Evolutionary conservation across 1,139 yeast genomes (phyloP), one percentile per base, ranked within the genome.

Genomic region (Arxiozyma telluris): DNA sequence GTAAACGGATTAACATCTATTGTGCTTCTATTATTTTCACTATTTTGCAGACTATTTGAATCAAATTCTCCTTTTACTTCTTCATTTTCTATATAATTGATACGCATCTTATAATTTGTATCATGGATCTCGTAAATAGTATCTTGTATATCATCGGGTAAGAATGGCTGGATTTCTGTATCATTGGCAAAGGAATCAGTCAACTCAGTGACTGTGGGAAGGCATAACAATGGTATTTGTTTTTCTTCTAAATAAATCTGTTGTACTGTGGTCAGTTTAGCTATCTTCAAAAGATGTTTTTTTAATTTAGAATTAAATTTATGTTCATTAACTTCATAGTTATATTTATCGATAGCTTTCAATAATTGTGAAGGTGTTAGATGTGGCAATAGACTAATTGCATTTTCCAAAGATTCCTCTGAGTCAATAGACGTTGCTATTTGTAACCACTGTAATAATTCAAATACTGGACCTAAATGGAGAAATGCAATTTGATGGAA

Each of bases 361-460:
- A 83, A 72, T 53, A 93, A 66, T 64, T 91, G 97, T 47, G 73
- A 74, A 44, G 89, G 84, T 56, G 86, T 85, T 54, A 93, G 72
- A 12, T 76, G 74, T 47, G 75, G 84, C 66, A 77, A 81, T 68
- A 77, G 81, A 58, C 72, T 78, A 56, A 80, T 75, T 52, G 85
- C 84, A 64, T 74, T 79, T 59, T 73, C 79, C 67, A 83, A 77
- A 61, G 74, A 79, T 64, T 75, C 84, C 53, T 80, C 82, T 57
- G 78, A 79, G 21, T 70, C 71, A 47, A 84, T 67, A 42, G 80
- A 76, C 0, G 96, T 82, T 71, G 90, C 81, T 52, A 93, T 86
- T 67, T 93, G 98, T 52, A 91, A 72, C 90, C 96, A 91, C 68
- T 93, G 97, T 56, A 93, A 72, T 41, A 93, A 70, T 67, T 91